phyloP scores from a whole-genome alignment of 352 stramenopile genomes.

The Peronospora tabacina region DNA sequence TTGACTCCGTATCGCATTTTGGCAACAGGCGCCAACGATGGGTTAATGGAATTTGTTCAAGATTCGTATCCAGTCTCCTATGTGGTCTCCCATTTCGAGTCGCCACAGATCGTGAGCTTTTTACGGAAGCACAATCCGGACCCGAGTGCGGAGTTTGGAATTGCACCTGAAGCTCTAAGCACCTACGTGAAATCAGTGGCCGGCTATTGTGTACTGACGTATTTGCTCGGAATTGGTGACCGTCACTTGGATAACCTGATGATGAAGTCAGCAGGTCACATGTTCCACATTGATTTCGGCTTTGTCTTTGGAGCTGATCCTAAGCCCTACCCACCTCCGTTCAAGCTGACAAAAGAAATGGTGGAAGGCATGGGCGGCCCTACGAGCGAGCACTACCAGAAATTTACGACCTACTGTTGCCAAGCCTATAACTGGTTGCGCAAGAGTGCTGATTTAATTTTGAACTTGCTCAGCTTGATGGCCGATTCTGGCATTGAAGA shows the following conservation, averaged over 20 bases:
- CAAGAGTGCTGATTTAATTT: slow-evolving; percentile 95
- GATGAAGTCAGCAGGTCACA: slow-evolving; percentile 91
- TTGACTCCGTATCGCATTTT: slow-evolving; percentile 94
- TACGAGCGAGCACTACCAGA: slow-evolving; percentile 87
- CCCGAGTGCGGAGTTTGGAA: slow-evolving; percentile 72
- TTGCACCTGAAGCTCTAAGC: slow-evolving; percentile 89
- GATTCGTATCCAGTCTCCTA: slow-evolving; percentile 93
- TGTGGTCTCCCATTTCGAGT: slow-evolving; percentile 92
- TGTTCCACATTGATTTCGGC: slow-evolving; percentile 99
- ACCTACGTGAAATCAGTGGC: slow-evolving; percentile 97
- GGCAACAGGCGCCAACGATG: slow-evolving; percentile 83
- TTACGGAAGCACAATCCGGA: slow-evolving; percentile 84
- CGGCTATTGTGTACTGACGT: slow-evolving; percentile 99
- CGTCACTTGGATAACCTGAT: slow-evolving; percentile 99
- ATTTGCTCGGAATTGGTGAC: slow-evolving; percentile 98
- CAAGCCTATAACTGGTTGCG: slow-evolving; percentile 92
- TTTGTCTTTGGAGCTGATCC: slow-evolving; percentile 99
- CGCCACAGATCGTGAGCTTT: slow-evolving; percentile 88
- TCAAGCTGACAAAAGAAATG: slow-evolving; percentile 97
- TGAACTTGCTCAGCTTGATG: slow-evolving; percentile 99
- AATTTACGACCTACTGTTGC: slow-evolving; percentile 91
- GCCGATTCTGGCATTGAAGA: slow-evolving; percentile 97
- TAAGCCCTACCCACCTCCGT: slow-evolving; percentile 97
- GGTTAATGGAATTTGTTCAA: slow-evolving; percentile 96
- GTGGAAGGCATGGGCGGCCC: slow-evolving; percentile 94